Base-by-base conservation (phyloP, 164 flowering plant genomes). In the Saururus chinensis region DNA sequence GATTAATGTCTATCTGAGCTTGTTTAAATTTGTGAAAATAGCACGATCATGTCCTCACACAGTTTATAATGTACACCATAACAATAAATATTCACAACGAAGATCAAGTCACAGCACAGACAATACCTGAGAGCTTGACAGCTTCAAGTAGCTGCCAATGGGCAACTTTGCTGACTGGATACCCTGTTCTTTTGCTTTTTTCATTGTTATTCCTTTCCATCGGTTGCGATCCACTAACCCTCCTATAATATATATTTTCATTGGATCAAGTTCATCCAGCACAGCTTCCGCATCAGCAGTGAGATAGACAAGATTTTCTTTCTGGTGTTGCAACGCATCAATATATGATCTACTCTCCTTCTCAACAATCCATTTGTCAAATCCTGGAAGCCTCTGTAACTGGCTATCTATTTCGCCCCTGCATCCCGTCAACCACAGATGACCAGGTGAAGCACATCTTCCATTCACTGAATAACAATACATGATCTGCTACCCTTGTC, bases 151-250 rank as follows among this genome's bases (percentile, higher is more conserved):
- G 68, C 68, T 78, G 45, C 88, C 92, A 9, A 93, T 93, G 0
- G 98, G 97, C 48, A 93, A 87, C 63, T 79, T 93, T 17, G 96
- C 97, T 4, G 97, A 82, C 71, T 80, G 81, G 56, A 93, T 93
- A 51, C 96, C 95, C 69, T 93, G 95, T 30, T 88, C 96, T 35
- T 70, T 65, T 64, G 99, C 99, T 71, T 93, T 93, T 68, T 84
- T 82, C 92, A 82, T 73, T 68, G 97, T 90, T 64, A 90, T 72
- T 51, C 96, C 96, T 75, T 93, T 93, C 95, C 95, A 90, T 52
- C 97, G 74, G 65, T 93, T 93, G 14, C 97, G 80, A 73, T 93
- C 99, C 56, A 93, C 99, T 61, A 90, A 75, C 1, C 99, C 97
- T 56, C 99, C 99, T 68, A 93, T 72, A 35, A 93, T 90, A 56